These are phyloP conservation scores for Climacium dendroides DNA, from an alignment of 225 moss, liverwort and hornwort species.

Conservation along the genomic window DNA sequence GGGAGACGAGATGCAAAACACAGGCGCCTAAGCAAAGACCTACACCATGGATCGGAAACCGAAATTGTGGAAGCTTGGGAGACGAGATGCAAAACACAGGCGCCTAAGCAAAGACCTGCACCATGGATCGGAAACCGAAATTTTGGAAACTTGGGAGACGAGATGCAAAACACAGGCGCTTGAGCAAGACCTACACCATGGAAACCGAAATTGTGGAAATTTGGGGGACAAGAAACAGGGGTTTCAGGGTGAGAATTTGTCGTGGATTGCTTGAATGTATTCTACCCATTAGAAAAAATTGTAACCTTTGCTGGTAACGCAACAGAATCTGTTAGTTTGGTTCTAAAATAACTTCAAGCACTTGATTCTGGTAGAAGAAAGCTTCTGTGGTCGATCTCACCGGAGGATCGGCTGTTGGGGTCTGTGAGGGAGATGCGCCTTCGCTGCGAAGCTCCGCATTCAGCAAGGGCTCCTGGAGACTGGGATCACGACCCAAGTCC, in stretches of 20 bases:
- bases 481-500: not conserved
- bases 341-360: not conserved
- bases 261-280: not conserved
- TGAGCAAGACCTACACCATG: not conserved
- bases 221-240: not conserved
- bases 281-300: not conserved
- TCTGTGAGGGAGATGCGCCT: not conserved
- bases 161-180: not conserved
- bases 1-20: not conserved
- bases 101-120: not conserved
- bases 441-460: not conserved
- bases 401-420: not conserved
- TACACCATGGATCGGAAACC: not conserved
- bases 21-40: not conserved
- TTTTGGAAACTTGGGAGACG: not conserved
- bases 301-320: not conserved
- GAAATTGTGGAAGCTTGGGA: not conserved
- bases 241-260: not conserved
- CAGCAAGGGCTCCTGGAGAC: conserved; percentile 8
- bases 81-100: not conserved
- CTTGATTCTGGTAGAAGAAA: not conserved
- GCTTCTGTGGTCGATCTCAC: not conserved
- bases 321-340: not conserved
- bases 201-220: not conserved
- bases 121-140: not conserved